phyloP scores from a whole-genome alignment of 2,329 filamentous ascomycete species.

The Epichloe coenophiala region DNA sequence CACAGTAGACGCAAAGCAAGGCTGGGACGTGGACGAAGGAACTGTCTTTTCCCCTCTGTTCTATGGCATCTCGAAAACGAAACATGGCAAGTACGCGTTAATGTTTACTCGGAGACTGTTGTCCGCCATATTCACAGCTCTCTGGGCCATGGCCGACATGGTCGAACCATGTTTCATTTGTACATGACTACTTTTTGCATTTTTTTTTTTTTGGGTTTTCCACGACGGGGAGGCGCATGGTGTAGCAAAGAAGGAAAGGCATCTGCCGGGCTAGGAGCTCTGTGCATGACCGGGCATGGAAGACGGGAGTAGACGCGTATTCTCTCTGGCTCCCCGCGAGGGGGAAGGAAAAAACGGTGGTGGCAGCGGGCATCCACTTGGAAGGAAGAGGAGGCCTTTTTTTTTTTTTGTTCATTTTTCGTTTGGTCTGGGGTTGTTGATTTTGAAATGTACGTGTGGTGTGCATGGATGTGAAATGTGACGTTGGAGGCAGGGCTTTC shows the following conservation, averaged over 20 bases:
- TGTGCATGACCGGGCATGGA: not conserved
- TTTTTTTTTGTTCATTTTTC: not conserved
- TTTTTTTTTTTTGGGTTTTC: not conserved
- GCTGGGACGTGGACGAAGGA: not conserved
- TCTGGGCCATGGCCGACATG: not conserved
- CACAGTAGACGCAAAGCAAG: not conserved
- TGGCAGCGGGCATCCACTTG: not conserved
- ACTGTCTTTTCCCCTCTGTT: not conserved
- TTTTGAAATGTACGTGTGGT: not conserved
- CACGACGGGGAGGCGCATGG: not conserved
- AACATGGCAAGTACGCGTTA: not conserved
- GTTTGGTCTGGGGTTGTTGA: too few relatives aligned
- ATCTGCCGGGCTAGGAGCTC: not conserved
- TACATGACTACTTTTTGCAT: not conserved
- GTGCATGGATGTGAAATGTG: not conserved
- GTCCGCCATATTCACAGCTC: not conserved
- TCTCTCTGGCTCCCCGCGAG: not conserved
- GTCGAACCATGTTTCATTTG: not conserved
- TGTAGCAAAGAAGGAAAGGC: not conserved
- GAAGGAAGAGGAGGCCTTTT: not conserved
- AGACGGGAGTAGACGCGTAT: slow-evolving; percentile 1
- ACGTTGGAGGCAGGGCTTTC: not conserved
- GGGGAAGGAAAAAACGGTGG: not conserved
- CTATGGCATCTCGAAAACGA: not conserved
- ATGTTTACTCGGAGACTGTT: not conserved